Evolutionary conservation across 202 grass and related monocot species (phyloP), one percentile per base, ranked within the genome.

Genomic region (Musa balbisiana): DNA sequence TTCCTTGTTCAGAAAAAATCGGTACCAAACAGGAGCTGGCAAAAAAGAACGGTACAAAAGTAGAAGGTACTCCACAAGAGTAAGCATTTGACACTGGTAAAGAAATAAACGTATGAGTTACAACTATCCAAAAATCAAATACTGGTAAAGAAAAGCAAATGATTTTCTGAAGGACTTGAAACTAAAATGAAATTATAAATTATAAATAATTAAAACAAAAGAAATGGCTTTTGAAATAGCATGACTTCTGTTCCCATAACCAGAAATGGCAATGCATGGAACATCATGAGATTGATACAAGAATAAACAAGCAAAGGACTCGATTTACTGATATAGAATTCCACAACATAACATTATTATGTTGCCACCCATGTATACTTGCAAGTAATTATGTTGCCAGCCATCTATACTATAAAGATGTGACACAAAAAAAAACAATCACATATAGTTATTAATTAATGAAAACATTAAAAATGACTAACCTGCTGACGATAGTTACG

Each of bases 1-100:
- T 83, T 92, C 92, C 82, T 96, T 96, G 82, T 96, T 96, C 58
- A 96, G 64, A 56, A 96, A 96, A 79, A 96, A 96, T 5, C 87
- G 89, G 74, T 96, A 96, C 92, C 90, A 96, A 64, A 92, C 87
- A 56, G 92, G 83, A 73, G 90, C 76, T 80, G 92, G 92, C 78
- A 96, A 82, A 74, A 96, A 90, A 66, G 89, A 90, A 19, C 92
- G 92, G 80, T 96, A 96, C 69, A 92, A 71, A 78, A 96, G 90
- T 78, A 96, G 84, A 66, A 96, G 78, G 83, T 96, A 96, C 81
- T 96, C 92, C 67, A 96, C 92, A 19, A 96, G 77, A 56, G 90
- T 96, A 78, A 96, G 65, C 87, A 96, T 88, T 81, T 96, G 89
- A 71, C 92, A 87, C 92, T 96, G 67, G 52, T 73, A 27, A 76